These are phyloP conservation scores for Pseudogymnoascus verrucosus DNA, from an alignment of 2,329 filamentous ascomycete species.

Conservation along the genomic window DNA sequence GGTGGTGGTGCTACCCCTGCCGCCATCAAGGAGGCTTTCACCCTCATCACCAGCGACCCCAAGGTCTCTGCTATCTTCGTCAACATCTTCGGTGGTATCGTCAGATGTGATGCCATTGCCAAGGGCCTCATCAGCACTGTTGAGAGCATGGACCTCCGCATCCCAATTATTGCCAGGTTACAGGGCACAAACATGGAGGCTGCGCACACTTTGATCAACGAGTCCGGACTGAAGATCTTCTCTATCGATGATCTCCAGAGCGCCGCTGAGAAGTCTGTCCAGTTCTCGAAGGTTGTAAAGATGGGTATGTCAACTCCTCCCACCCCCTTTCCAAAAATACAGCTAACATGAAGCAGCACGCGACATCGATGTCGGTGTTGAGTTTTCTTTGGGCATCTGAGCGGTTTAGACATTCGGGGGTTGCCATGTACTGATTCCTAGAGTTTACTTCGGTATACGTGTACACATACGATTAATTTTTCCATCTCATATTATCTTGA, in stretches of 20 bases:
- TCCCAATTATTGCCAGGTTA: slow-evolving; percentile 91
- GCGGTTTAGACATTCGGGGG: slow-evolving; percentile 15
- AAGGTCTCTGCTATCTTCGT: slow-evolving; percentile 99
- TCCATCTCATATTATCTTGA: not conserved
- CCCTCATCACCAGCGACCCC: slow-evolving; percentile 95
- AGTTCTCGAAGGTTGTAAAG: slow-evolving; percentile 99
- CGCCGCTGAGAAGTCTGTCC: slow-evolving; percentile 95
- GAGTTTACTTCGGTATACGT: slow-evolving; percentile 6
- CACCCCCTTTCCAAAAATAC: not conserved
- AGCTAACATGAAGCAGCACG: slow-evolving; percentile 50
- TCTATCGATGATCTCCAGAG: slow-evolving; percentile 96
- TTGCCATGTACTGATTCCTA: slow-evolving; percentile 9
- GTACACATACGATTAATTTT: slow-evolving; percentile 8
- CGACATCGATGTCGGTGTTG: slow-evolving; percentile 94
- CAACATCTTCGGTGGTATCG: slow-evolving; percentile 99
- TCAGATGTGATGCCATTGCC: slow-evolving; percentile 94
- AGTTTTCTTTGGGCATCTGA: slow-evolving; percentile 88
- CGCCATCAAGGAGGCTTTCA: slow-evolving; percentile 95
- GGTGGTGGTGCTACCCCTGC: slow-evolving; percentile 94
- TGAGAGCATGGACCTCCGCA: slow-evolving; percentile 88
- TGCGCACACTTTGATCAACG: slow-evolving; percentile 88
- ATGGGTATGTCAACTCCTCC: slow-evolving; percentile 57
- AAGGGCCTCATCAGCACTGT: slow-evolving; percentile 93
- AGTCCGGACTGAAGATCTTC: slow-evolving; percentile 99
- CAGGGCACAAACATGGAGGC: slow-evolving; percentile 98